Percentiles rank a stretch among this genome's conserved stretches.
Conservation (phyloP, 352 stramenopile species). For the Plasmopara viticola region DNA sequence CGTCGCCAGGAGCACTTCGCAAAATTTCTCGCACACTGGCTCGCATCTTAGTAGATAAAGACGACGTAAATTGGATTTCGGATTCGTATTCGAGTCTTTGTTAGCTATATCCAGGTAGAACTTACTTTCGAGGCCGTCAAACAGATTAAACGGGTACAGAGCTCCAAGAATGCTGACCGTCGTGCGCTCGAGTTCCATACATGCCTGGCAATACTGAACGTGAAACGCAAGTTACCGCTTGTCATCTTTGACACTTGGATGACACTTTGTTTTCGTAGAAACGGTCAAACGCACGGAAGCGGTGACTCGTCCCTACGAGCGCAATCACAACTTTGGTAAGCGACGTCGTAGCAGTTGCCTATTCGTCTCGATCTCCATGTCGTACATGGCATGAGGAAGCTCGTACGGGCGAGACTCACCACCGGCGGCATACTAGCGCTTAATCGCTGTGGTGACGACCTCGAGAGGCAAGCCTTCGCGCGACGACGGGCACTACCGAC, state of each 20-base stretch:
- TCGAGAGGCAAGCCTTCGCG: neutral
- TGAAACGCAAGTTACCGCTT: neutral
- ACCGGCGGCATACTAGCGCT: neutral
- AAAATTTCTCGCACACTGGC: neutral
- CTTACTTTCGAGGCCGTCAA: neutral
- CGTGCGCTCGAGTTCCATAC: neutral
- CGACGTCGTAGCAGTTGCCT: neutral
- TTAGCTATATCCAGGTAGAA: neutral
- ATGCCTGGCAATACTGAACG: neutral
- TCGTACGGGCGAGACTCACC: neutral
- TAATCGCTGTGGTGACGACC: neutral
- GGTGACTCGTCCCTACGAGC: neutral
- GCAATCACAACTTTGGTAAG: neutral
- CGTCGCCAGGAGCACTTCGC: neutral
- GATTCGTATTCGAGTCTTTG: neutral
- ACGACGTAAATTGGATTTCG: neutral
- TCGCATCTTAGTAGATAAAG: neutral
- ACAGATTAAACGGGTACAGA: neutral
- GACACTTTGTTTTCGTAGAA: neutral
- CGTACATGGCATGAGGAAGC: neutral
- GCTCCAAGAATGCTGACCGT: neutral
- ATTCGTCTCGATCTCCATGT: neutral
- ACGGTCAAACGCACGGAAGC: neutral
- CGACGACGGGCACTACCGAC: no score
- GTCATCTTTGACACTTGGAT: neutral